Evolutionary conservation across 2,329 filamentous ascomycete species (phyloP).

Genomic region (Pochonia chlamydosporia): DNA sequence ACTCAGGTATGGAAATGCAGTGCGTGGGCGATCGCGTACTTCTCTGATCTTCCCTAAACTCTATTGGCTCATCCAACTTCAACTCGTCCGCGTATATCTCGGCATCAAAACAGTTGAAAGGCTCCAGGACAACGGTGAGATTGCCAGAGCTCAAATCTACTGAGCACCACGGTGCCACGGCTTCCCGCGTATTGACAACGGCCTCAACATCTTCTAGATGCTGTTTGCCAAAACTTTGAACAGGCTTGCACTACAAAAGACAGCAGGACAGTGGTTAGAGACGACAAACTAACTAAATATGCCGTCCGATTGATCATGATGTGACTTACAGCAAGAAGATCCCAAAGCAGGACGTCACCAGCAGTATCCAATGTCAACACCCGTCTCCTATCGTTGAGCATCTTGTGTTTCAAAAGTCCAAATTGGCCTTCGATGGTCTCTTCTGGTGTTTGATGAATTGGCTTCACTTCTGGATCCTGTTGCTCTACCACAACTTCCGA

Average conservation of each 20-base stretch:
- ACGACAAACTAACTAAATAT: background rate
- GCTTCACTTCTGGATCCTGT: conserved; percentile 37
- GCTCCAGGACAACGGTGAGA: conserved; percentile 83
- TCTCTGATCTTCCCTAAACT: conserved; percentile 89
- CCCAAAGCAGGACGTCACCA: conserved; percentile 92
- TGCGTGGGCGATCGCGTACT: conserved; percentile 60
- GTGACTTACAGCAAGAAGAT: conserved; percentile 70
- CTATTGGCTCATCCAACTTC: conserved; percentile 62
- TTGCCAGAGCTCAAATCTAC: conserved; percentile 91
- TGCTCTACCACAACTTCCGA: conserved; percentile 24
- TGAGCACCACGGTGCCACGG: conserved; percentile 92
- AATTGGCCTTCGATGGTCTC: conserved; percentile 93
- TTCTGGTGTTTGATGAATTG: conserved; percentile 62
- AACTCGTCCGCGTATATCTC: conserved; percentile 95
- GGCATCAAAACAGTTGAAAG: conserved; percentile 94
- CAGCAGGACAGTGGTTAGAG: conserved; percentile 6
- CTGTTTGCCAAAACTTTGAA: conserved; percentile 88
- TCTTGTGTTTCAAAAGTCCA: conserved; percentile 85
- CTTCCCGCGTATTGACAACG: conserved; percentile 80
- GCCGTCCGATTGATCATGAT: background rate
- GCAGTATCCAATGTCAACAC: conserved; percentile 91
- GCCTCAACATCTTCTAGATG: conserved; percentile 89
- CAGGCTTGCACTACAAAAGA: conserved; percentile 64
- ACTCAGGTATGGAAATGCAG: background rate
- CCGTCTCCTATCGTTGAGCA: conserved; percentile 84